A percentile compares a stretch with the other conserved stretches of the same genome.
phyloP scores from a whole-genome alignment of 2,329 filamentous ascomycete species.

The Apiospora marii region DNA sequence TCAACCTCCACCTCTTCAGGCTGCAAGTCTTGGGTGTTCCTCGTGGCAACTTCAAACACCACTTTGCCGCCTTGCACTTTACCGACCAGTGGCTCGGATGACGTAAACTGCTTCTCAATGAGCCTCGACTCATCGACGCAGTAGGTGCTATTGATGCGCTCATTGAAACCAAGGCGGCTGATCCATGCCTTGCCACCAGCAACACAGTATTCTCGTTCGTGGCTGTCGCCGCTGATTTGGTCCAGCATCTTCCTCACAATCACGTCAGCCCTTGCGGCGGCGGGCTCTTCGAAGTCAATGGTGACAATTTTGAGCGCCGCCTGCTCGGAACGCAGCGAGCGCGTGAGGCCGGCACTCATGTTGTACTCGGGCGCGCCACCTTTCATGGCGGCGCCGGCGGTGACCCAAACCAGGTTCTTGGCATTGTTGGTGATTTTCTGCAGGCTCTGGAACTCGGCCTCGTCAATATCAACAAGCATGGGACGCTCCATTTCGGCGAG shows the following conservation, averaged over 20 bases:
- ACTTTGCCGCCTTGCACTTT: slow-evolving; percentile 34
- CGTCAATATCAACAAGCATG: too few relatives aligned
- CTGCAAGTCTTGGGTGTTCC: slow-evolving; percentile 3
- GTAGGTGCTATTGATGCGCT: slow-evolving; percentile 31
- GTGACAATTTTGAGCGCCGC: too few relatives aligned
- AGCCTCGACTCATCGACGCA: background rate
- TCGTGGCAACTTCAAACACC: slow-evolving; percentile 32
- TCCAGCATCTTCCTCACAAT: slow-evolving; percentile 31
- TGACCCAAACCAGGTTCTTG: slow-evolving; percentile 42
- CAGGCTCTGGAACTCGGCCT: slow-evolving; percentile 25
- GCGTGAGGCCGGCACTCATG: too few relatives aligned
- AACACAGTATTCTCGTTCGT: slow-evolving; percentile 35
- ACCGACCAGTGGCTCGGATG: slow-evolving; percentile 30
- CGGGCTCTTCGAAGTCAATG: slow-evolving; percentile 31
- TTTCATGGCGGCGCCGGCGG: slow-evolving; percentile 34
- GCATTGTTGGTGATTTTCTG: slow-evolving; percentile 36
- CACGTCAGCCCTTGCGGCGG: slow-evolving; percentile 37
- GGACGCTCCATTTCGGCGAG: too few relatives aligned
- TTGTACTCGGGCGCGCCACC: slow-evolving; percentile 21
- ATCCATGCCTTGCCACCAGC: slow-evolving; percentile 35
- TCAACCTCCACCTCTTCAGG: slow-evolving; percentile 35
- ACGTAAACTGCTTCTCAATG: too few relatives aligned
- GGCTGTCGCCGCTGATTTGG: background rate
- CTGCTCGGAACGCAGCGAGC: too few relatives aligned
- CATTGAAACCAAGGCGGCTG: slow-evolving; percentile 35